phyloP scores from a whole-genome alignment of 2,329 filamentous ascomycete genomes.

The Colletotrichum destructivum region DNA sequence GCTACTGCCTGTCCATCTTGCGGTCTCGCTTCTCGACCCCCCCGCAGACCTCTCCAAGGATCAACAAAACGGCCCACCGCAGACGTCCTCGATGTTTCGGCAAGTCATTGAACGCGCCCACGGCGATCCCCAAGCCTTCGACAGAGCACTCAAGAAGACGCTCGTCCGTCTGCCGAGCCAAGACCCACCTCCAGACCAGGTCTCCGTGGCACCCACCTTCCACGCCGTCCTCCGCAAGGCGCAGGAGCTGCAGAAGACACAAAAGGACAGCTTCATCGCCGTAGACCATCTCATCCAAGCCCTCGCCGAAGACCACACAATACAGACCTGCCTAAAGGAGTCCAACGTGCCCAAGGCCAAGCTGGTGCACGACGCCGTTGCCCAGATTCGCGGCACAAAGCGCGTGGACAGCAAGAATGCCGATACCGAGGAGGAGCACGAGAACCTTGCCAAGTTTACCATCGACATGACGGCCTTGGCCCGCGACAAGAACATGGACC shows the following conservation, averaged over 20 bases:
- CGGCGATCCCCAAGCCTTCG: conserved; percentile 91
- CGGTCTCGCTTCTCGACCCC: conserved; percentile 84
- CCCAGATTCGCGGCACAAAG: conserved; percentile 91
- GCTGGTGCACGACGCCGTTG: conserved; percentile 90
- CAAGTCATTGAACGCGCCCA: conserved; percentile 95
- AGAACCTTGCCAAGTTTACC: conserved; percentile 98
- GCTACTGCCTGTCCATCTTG: conserved; percentile 90
- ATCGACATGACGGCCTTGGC: conserved; percentile 99
- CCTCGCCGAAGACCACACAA: conserved; percentile 82
- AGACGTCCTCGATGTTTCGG: conserved; percentile 84
- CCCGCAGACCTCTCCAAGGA: conserved; percentile 84
- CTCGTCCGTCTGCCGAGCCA: conserved; percentile 94
- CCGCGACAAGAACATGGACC: conserved; percentile 96
- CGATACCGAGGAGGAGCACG: conserved; percentile 91
- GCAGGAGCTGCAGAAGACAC: conserved; percentile 93
- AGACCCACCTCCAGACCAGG: conserved; percentile 92
- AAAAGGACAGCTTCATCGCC: conserved; percentile 95
- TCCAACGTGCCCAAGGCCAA: conserved; percentile 93
- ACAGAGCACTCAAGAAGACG: conserved; percentile 90
- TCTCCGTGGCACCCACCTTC: conserved; percentile 86
- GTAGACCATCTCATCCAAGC: conserved; percentile 94
- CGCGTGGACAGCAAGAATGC: conserved; percentile 97
- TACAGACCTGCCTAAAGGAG: conserved; percentile 84
- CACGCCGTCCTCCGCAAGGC: conserved; percentile 87
- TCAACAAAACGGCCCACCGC: conserved; percentile 82